Conservation (phyloP, 345 rosid species). For the Ceriops zippeliana region DNA sequence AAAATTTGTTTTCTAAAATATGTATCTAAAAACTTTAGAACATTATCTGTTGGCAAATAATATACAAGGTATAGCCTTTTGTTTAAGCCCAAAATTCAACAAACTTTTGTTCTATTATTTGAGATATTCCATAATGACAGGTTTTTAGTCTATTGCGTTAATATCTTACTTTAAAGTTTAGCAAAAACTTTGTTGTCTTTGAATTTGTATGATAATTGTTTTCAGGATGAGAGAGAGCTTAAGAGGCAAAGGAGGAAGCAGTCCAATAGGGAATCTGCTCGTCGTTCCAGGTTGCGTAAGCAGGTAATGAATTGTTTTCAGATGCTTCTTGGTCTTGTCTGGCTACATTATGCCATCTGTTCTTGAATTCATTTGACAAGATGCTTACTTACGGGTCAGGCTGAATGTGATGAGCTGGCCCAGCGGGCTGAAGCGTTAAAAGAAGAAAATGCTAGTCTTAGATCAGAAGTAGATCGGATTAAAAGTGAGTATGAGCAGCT, state of each 20-base stretch:
- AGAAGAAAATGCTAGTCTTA: slow-evolving; percentile 77
- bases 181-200: neutral
- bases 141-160: too few species aligned
- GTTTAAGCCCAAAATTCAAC: too few species aligned
- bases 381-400: slow-evolving; percentile 47
- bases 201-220: neutral
- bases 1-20: too few species aligned
- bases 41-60: too few species aligned
- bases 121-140: too few species aligned
- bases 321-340: neutral
- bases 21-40: too few species aligned
- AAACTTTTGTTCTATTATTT: too few species aligned
- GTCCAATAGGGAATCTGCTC: slow-evolving; percentile 98
- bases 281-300: slow-evolving; percentile 92
- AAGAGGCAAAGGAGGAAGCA: slow-evolving; percentile 96
- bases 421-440: slow-evolving; percentile 72
- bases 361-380: slow-evolving; percentile 19
- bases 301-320: slow-evolving; percentile 53
- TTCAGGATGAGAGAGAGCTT: slow-evolving; percentile 87
- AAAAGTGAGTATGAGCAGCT: slow-evolving; percentile 85
- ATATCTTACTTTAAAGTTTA: neutral
- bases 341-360: neutral
- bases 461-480: slow-evolving; percentile 75
- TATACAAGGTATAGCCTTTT: too few species aligned
- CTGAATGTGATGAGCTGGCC: slow-evolving; percentile 94